Conservation (phyloP, 2,329 filamentous ascomycete species). For the Emergomyces pasteurianus region DNA sequence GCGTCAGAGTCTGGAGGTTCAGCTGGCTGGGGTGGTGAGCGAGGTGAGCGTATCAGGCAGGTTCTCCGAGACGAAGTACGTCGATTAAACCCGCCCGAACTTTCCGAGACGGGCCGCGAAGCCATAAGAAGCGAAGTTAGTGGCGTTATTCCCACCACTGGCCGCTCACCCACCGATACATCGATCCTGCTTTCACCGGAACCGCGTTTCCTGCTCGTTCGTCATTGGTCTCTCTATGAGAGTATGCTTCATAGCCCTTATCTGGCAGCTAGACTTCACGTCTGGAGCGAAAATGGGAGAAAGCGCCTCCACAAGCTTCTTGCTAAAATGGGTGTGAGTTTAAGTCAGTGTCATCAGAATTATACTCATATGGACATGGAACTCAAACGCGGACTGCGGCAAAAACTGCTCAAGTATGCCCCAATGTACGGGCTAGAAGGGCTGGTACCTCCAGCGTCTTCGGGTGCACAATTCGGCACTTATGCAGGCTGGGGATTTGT, state of each 20-base stretch:
- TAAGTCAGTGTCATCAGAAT: conserved; percentile 86
- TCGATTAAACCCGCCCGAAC: conserved; percentile 71
- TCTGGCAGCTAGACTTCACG: conserved; percentile 78
- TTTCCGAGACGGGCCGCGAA: conserved; percentile 46
- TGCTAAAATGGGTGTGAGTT: conserved; percentile 93
- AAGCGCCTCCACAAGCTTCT: conserved; percentile 87
- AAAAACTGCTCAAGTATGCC: conserved; percentile 80
- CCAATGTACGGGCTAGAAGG: conserved; percentile 89
- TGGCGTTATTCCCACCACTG: conserved; percentile 81
- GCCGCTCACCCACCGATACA: conserved; percentile 77
- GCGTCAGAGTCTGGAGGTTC: conserved; percentile 42
- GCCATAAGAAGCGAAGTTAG: conserved; percentile 52
- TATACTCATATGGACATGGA: conserved; percentile 99
- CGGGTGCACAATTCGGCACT: conserved; percentile 55
- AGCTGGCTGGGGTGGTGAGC: conserved; percentile 67
- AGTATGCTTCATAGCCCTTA: conserved; percentile 98
- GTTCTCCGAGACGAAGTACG: conserved; percentile 87
- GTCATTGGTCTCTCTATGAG: conserved; percentile 96
- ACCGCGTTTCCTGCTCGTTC: conserved; percentile 79
- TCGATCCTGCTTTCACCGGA: conserved; percentile 88
- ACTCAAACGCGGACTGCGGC: conserved; percentile 73
- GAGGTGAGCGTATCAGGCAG: conserved; percentile 73
- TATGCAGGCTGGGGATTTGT: conserved; percentile 97
- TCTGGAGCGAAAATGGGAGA: conserved; percentile 82
- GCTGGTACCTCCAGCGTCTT: conserved; percentile 68